phyloP scores from a whole-genome alignment of 306 rosid genomes.

The Cicer judaicum region DNA sequence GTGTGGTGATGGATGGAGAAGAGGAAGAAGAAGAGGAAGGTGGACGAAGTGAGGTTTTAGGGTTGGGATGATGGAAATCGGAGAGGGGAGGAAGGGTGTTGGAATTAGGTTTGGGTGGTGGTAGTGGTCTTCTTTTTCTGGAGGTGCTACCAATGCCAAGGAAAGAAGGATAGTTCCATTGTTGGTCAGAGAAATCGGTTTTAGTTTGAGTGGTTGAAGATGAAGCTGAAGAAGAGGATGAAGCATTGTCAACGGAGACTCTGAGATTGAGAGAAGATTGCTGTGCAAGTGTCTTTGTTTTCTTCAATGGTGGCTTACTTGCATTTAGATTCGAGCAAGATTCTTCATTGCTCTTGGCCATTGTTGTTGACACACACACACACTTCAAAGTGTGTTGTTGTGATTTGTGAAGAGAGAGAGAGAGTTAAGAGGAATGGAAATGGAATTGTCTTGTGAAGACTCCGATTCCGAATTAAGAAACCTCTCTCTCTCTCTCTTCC shows the following conservation, averaged over 20 bases:
- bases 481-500: not conserved
- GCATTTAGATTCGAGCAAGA: constrained; percentile 38
- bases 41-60: constrained; percentile 38
- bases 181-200: constrained; percentile 56
- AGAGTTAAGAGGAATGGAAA: not conserved
- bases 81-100: constrained; percentile 24
- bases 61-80: constrained; percentile 2
- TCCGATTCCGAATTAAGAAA: not conserved
- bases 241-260: constrained; percentile 45
- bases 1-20: constrained; percentile 4
- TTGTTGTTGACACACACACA: no score
- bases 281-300: constrained; percentile 62
- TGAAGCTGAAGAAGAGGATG: not conserved
- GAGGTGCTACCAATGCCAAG: constrained; percentile 73
- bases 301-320: constrained; percentile 64
- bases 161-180: constrained; percentile 77
- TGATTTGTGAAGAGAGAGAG: no score
- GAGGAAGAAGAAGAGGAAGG: constrained; percentile 31
- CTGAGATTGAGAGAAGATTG: constrained; percentile 50
- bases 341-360: constrained; percentile 50
- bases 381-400: not conserved
- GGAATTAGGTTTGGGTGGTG: constrained; percentile 12
- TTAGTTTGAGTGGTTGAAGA: not conserved
- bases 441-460: not conserved
- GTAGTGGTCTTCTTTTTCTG: constrained; percentile 46